phyloP scores from a whole-genome alignment of 2,329 filamentous ascomycete species.

The Sporothrix humicola region DNA sequence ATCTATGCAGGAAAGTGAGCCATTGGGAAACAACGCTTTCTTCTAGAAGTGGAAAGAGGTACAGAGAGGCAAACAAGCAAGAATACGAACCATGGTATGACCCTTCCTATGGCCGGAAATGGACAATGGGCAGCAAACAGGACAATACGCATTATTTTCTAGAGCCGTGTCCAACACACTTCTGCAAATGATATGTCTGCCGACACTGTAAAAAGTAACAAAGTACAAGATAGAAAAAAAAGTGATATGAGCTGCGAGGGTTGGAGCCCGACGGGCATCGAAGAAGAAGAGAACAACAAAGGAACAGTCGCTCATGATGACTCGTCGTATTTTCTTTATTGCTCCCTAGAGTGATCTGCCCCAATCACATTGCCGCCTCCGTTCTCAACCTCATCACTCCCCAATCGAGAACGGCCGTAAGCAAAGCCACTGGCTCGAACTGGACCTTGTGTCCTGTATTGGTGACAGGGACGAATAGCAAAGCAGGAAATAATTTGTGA shows the following conservation, averaged over 20 bases:
- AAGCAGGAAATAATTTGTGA: background rate
- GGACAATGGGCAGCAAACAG: background rate
- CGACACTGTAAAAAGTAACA: background rate
- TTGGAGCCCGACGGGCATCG: slow-evolving; percentile 1
- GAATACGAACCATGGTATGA: background rate
- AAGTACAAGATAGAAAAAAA: background rate
- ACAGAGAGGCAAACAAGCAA: background rate
- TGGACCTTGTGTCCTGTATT: background rate
- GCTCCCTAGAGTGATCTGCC: too few species aligned
- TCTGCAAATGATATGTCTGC: background rate
- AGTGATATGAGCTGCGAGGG: background rate
- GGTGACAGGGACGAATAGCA: background rate
- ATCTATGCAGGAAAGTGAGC: background rate
- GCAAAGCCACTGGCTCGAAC: slow-evolving; percentile 4
- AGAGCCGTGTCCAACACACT: background rate
- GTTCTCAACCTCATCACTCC: background rate
- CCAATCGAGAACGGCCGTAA: background rate
- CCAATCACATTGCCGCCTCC: slow-evolving; percentile 3
- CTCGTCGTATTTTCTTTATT: background rate
- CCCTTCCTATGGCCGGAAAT: background rate
- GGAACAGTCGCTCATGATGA: background rate
- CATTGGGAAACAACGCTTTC: background rate
- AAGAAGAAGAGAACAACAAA: background rate
- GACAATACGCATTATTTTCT: background rate
- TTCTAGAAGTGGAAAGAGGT: background rate